phyloP scores from a whole-genome alignment of 176 grass and related monocot species.

The Echinochloa phyllopogon region DNA sequence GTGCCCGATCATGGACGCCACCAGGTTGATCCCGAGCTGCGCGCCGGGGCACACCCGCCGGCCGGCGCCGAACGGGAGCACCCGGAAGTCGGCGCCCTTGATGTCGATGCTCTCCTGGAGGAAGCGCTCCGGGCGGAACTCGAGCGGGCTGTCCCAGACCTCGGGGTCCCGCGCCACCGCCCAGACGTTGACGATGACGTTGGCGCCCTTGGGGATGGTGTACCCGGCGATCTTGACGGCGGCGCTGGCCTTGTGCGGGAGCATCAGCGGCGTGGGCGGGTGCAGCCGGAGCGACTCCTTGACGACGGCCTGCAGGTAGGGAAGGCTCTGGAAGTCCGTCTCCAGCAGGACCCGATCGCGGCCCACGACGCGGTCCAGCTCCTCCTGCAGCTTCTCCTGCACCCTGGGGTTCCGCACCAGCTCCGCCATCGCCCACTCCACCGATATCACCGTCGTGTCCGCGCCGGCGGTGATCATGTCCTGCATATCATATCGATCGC shows the following conservation, averaged over 20 bases:
- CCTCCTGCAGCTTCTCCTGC: conserved; percentile 61
- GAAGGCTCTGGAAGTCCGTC: conserved; percentile 59
- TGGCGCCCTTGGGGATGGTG: conserved; percentile 60
- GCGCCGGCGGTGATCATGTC: conserved; percentile 74
- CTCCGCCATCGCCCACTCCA: conserved; percentile 76
- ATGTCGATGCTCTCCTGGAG: conserved; percentile 56
- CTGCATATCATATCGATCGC: conserved; percentile 14
- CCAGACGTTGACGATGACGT: conserved; percentile 67
- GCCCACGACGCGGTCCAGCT: conserved; percentile 60
- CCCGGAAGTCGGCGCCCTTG: conserved; percentile 65
- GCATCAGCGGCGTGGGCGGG: conserved; percentile 69
- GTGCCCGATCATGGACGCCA: conserved; percentile 62
- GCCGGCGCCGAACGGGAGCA: conserved; percentile 67
- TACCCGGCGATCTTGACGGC: conserved; percentile 60
- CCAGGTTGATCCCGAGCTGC: conserved; percentile 72
- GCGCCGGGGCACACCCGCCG: conserved; percentile 66
- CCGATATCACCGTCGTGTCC: conserved; percentile 75
- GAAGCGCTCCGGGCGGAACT: conserved; percentile 65
- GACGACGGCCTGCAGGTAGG: conserved; percentile 61
- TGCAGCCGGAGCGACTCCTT: conserved; percentile 73
- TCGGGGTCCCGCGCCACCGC: conserved; percentile 55
- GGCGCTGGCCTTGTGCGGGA: conserved; percentile 55
- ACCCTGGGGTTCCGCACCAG: conserved; percentile 54
- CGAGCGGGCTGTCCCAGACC: conserved; percentile 56
- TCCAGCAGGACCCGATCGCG: conserved; percentile 44